These are phyloP conservation scores for Warburgia ugandensis DNA, from an alignment of 164 flowering plant species.

Conservation along the genomic window DNA sequence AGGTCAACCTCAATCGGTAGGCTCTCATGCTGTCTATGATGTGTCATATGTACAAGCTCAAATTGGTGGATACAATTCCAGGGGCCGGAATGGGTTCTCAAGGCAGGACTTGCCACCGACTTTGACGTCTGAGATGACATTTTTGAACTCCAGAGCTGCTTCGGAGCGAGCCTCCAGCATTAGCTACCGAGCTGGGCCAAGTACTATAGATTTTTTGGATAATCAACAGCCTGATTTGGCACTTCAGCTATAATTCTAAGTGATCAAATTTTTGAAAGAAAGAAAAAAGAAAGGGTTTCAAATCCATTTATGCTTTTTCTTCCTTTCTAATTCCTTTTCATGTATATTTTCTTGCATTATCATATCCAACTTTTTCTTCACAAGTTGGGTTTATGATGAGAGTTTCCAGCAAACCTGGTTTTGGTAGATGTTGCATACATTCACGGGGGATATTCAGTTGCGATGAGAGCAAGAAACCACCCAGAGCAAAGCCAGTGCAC, in stretches of 20 bases:
- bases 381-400: too few species aligned
- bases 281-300: too few species aligned
- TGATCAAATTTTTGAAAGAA: too few species aligned
- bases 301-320: too few species aligned
- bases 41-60: conserved; percentile 30
- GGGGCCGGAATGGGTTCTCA: conserved; percentile 7
- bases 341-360: too few species aligned
- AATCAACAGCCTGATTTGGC: conserved; percentile 21
- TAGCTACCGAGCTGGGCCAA: conserved; percentile 4
- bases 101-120: conserved; percentile 5
- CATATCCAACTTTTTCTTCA: too few species aligned
- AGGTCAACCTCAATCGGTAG: not conserved
- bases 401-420: too few species aligned
- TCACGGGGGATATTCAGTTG: too few species aligned
- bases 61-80: conserved; percentile 27
- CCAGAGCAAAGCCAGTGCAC: too few species aligned
- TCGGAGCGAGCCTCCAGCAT: conserved; percentile 1
- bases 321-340: too few species aligned
- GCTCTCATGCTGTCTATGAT: conserved; percentile 26
- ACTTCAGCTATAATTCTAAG: conserved; percentile 16
- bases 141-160: conserved; percentile 3
- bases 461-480: too few species aligned
- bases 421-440: too few species aligned
- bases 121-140: not conserved
- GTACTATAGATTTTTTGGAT: conserved; percentile 8